Conservation (phyloP, 2,329 filamentous ascomycete genomes). For the Penicillium sumatraense region DNA sequence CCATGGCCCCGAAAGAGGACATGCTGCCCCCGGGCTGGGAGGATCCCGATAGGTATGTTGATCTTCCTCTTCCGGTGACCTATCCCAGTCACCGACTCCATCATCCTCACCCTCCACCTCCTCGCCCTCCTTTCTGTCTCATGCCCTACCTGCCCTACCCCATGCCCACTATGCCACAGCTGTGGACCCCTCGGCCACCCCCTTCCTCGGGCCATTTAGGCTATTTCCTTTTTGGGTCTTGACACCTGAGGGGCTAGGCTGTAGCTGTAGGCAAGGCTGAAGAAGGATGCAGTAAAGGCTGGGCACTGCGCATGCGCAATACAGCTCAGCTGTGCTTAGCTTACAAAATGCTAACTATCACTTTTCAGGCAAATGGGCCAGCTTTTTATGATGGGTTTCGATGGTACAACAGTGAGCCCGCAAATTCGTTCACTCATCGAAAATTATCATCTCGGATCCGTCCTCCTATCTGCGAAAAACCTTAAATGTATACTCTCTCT, state of each 20-base stretch:
- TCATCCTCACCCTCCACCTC: constrained; percentile 5
- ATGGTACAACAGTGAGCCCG: constrained; percentile 66
- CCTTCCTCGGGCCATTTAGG: constrained; percentile 62
- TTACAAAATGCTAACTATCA: constrained; percentile 52
- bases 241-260: background rate
- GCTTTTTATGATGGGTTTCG: constrained; percentile 70
- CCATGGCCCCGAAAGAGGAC: constrained; percentile 48
- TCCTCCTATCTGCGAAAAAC: constrained; percentile 70
- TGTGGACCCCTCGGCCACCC: constrained; percentile 20
- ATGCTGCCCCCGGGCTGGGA: constrained; percentile 47
- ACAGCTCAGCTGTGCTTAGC: too few relatives aligned
- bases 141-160: too few relatives aligned
- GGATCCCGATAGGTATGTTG: constrained; percentile 45
- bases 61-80: constrained; percentile 20
- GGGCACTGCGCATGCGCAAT: too few relatives aligned
- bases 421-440: constrained; percentile 67
- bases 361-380: constrained; percentile 63
- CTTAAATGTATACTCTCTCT: constrained; percentile 63
- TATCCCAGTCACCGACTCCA: constrained; percentile 1
- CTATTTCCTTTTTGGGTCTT: constrained; percentile 62
- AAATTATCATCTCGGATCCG: constrained; percentile 80
- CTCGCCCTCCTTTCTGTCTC: constrained; percentile 5
- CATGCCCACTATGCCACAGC: background rate
- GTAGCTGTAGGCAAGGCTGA: background rate
- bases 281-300: too few relatives aligned